Evolutionary conservation across 202 grass and related monocot species (phyloP), one percentile per base, ranked within the genome.

Genomic region (Panicum hallii): DNA sequence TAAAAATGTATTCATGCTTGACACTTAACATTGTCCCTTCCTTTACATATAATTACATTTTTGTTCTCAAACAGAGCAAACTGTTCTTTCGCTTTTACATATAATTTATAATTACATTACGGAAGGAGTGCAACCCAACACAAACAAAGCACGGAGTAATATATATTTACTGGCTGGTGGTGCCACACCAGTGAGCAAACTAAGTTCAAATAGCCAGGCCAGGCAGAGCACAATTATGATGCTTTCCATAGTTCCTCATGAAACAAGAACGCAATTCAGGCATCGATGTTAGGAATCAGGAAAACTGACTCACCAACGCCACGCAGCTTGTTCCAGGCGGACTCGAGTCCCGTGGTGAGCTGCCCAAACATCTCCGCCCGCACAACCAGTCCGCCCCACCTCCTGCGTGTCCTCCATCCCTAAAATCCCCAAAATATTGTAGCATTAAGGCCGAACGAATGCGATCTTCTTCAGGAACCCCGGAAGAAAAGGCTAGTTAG

Each of bases 301-400:
- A 67, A 16, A 53, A 13, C n/a, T 81, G 16, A 91, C 89, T 78
- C 63, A 99, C 97, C 93, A 74, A 89, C 90, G 52, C 97, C 97
- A 9, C 88, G 87, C 57, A 99, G 86, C 84, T 99, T 99, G 90
- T 97, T 99, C 97, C 97, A 99, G 5, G 97, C 93, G 23, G 93
- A 89, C 72, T 99, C 97, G 26, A 99, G 92, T 5, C 97, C 97
- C 47, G 74, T 92, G 58, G 97, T 99, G 87, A 99, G 91, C 84
- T 97, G 93, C 19, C 97, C 97, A 58, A 99, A 99, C 97, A 91
- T 99, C 93, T 99, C 97, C 42, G 93, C 93, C 49, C 93, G 86
- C 77, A 99, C 97, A 38, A 84, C 86, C 82, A 92, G 65, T 28
- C 77, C 75, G 58, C 70, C 79, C 0, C 84, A 64, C 84, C 93